These are phyloP conservation scores for Aegilops tauschii DNA, from an alignment of 176 grass and related monocot genomes.

Conservation along the genomic window DNA sequence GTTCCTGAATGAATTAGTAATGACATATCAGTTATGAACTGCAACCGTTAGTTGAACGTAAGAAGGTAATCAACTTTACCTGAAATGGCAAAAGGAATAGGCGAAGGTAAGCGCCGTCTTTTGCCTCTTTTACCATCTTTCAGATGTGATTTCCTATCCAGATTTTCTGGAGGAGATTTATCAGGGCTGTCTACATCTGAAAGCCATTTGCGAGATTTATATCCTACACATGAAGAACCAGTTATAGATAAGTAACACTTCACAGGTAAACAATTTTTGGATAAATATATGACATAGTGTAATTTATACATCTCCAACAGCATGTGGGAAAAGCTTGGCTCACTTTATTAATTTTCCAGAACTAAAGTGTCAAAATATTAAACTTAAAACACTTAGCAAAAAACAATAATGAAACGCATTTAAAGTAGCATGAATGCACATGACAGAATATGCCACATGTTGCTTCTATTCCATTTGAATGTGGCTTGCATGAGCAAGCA, in stretches of 20 bases:
- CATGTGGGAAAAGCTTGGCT: conserved; percentile 13
- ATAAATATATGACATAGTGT: not conserved
- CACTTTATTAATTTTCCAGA: conserved; percentile 1
- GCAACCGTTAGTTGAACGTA: not conserved
- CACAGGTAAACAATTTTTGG: not conserved
- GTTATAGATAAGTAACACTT: conserved; percentile 5
- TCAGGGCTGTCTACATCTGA: conserved; percentile 37
- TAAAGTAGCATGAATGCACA: conserved; percentile 4
- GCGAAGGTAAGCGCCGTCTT: conserved; percentile 42
- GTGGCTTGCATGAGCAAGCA: conserved; percentile 12
- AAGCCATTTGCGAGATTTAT: conserved; percentile 52
- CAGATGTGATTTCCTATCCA: conserved; percentile 49
- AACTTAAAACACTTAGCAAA: conserved; percentile 24
- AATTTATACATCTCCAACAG: conserved; percentile 14
- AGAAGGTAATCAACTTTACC: conserved; percentile 46
- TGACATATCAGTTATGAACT: conserved; percentile 2
- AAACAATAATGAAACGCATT: not conserved
- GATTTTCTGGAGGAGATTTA: conserved; percentile 47
- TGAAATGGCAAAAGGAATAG: conserved; percentile 37
- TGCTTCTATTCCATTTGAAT: conserved; percentile 24
- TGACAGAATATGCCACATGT: conserved; percentile 8
- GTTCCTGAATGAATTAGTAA: conserved; percentile 38
- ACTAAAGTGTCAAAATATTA: conserved; percentile 9
- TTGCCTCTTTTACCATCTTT: conserved; percentile 45
- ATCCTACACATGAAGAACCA: conserved; percentile 57